Percentiles rank a stretch among this genome's conserved stretches.
Conservation (phyloP, 306 rosid species). For the Elaeagnus macrophylla region DNA sequence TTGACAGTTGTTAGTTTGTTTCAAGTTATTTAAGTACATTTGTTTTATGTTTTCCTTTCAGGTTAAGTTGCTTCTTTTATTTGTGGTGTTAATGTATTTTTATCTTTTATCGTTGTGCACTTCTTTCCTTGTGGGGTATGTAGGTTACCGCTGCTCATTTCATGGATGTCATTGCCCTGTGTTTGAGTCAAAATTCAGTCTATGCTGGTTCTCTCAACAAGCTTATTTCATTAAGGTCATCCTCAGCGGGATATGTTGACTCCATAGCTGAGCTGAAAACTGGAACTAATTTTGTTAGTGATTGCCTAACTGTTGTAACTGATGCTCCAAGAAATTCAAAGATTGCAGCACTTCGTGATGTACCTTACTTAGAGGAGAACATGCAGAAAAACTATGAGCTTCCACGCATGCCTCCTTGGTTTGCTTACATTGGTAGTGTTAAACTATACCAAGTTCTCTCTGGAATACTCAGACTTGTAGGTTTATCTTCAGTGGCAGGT, state of each 20-base stretch:
- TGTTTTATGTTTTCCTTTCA: too few relatives aligned
- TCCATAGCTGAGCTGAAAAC: constrained; percentile 74
- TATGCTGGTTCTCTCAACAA: constrained; percentile 71
- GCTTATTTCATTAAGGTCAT: constrained; percentile 39
- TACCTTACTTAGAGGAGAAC: constrained; percentile 22
- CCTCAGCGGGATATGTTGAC: constrained; percentile 68
- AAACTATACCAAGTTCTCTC: constrained; percentile 70
- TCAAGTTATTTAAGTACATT: too few relatives aligned
- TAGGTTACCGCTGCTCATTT: constrained; percentile 73
- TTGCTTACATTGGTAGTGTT: constrained; percentile 49
- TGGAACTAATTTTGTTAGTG: constrained; percentile 37
- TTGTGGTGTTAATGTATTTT: too few relatives aligned
- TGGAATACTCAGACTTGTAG: constrained; percentile 78
- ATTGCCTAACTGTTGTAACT: constrained; percentile 31
- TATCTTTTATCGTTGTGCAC: too few relatives aligned
- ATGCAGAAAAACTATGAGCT: constrained; percentile 40
- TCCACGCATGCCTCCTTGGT: constrained; percentile 98
- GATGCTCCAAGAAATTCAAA: constrained; percentile 34
- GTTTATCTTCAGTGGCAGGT: constrained; percentile 75
- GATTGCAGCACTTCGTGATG: constrained; percentile 26
- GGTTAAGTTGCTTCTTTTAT: too few relatives aligned
- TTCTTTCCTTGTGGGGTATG: constrained; percentile 18
- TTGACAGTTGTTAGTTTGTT: too few relatives aligned
- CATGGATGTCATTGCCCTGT: constrained; percentile 64
- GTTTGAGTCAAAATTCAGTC: constrained; percentile 70